Base-by-base conservation (phyloP, 768 basidiomycete species). In the Cystobasidiopsis lactophilus region DNA sequence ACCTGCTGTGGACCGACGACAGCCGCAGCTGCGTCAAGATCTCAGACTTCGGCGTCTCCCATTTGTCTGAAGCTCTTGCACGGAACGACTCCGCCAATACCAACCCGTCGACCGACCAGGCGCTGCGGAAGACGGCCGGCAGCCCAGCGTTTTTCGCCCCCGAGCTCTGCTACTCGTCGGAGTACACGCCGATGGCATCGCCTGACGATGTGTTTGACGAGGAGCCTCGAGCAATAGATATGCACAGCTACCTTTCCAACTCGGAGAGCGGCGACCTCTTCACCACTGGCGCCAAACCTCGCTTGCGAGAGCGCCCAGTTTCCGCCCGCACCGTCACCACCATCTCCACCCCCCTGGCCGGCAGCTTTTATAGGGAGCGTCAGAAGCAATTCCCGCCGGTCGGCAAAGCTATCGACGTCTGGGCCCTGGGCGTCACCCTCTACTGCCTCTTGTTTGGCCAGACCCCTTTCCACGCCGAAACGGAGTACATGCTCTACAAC, bases 141-240 rank as follows among this genome's bases (percentile, higher is more conserved):
- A 89, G 85, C 1, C 93, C 93, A 2, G 79, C 85, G 7, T 98
- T 96, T 71, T 78, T 93, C 39, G 91, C 93, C 2, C 93, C 93
- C 21, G 93, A 98, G 68, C 78, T 95, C 55, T 77, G 93, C 40
- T 78, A 74, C 61, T 82, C 85, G 33, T 68, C 67, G 31, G 63
- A 59, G 38, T 57, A 51, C 29, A 59, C 62, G 18, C 55, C 63
- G 38, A 27, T 60, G 51, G 33, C 63, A 60, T 4, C 51, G 11
- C 55, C 55, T 16, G 23, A 40, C 21, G 35, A 52, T 24, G 54
- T 56, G 11, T n/a, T n/a, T n/a, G n/a, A n/a, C n/a, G n/a, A n/a
- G n/a, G n/a, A n/a, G n/a, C n/a, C n/a, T n/a, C n/a, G n/a, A n/a
- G n/a, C n/a, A n/a, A n/a, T n/a, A n/a, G 57, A 50, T n/a, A 62